Evolutionary conservation across 805 yeast species (phyloP), one percentile per base, ranked within the genome.

Genomic region (Ogataea nonfermentans): DNA sequence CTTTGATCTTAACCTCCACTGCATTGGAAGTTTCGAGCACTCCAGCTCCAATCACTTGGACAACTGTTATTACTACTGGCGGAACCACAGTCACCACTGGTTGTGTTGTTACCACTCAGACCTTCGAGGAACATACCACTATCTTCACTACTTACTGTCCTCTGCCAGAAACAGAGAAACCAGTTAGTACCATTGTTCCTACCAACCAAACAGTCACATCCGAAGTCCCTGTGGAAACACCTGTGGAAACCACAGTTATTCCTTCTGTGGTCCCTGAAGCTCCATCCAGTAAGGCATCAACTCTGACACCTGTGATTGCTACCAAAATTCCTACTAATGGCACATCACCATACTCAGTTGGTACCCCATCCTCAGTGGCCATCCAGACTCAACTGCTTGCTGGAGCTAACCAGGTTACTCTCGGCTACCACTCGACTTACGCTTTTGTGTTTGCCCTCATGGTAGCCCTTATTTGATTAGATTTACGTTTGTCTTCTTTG

Each of bases 391-490:
- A 39, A n/a, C 30, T 39, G 8, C 34, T 16, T 10, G 48, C 44
- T 19, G 44, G 40, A 15, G 48, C 44, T 19, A 35, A 32, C 15
- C 31, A 27, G 20, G 37, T 41, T 27, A 24, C 13, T 13, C 24
- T 24, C 15, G 40, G 36, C 4, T 32, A 26, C 20, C 32, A 33
- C 27, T 44, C 48, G 7, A 26, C 40, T 17, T 24, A 28, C 19
- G 48, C 44, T 14, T 14, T 40, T 13, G 27, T 37, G 19, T 27
- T 44, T 24, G 44, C 48, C 24, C 37, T 41, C 32, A 31, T 40
- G 37, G 40, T 40, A 9, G 44, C 43, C 9, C 28, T 43, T 12
- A 29, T 40, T 32, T 43, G 34, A 39, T 31, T 29, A 35, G 44
- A 37, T 37, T 16, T 31, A 30, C 32, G 13, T 15, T 15, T 24